These are phyloP conservation scores for Agaricales sp. DNA, from an alignment of 1,284 basidiomycete genomes.

Conservation along the genomic window DNA sequence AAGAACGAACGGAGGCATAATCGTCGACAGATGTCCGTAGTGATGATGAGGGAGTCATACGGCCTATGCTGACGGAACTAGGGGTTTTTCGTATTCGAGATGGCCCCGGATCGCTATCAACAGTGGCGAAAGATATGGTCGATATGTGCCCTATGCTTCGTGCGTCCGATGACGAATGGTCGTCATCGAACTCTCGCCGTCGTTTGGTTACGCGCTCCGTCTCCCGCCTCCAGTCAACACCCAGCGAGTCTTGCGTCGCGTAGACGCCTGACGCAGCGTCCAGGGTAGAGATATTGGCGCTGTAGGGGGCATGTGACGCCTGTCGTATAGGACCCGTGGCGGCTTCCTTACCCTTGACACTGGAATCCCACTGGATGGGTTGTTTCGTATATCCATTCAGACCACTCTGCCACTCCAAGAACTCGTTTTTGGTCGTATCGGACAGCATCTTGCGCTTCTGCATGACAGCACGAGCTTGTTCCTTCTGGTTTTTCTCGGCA, in stretches of 20 bases:
- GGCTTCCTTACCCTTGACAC: conserved; percentile 37
- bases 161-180: conserved; percentile 80
- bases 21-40: conserved; percentile 64
- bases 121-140: conserved; percentile 66
- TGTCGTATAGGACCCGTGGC: conserved; percentile 53
- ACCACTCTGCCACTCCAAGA: conserved; percentile 46
- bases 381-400: background rate
- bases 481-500: conserved; percentile 62
- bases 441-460: conserved; percentile 73
- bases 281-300: conserved; percentile 30
- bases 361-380: background rate
- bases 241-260: conserved; percentile 25
- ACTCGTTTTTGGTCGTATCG: conserved; percentile 28
- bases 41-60: conserved; percentile 70
- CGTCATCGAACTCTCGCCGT: conserved; percentile 77
- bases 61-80: conserved; percentile 51
- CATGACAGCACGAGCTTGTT: conserved; percentile 93
- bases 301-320: conserved; percentile 28
- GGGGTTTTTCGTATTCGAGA: conserved; percentile 50
- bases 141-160: conserved; percentile 63
- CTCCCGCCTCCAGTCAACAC: conserved; percentile 42
- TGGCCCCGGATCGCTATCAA: conserved; percentile 79
- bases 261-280: conserved; percentile 53
- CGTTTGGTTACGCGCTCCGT: conserved; percentile 66
- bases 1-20: conserved; percentile 67